Conservation (phyloP, 108 stramenopile genomes). For the Nannochloropsis gaditana region DNA sequence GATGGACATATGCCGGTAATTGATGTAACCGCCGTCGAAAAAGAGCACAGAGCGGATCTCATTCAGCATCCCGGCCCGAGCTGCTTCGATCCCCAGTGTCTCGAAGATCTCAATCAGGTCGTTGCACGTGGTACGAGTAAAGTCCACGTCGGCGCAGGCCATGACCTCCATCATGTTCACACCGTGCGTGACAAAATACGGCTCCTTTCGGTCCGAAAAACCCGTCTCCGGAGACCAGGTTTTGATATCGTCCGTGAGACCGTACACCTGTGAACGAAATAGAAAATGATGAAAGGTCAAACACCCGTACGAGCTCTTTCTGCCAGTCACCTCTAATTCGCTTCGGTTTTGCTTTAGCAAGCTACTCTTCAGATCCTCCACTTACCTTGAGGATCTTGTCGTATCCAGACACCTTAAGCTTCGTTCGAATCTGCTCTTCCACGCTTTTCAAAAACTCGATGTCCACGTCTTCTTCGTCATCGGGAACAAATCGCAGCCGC, state of each 20-base stretch:
- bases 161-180: constrained; percentile 84
- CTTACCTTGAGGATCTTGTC: constrained; percentile 78
- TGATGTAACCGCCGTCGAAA: constrained; percentile 94
- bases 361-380: not conserved
- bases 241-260: constrained; percentile 74
- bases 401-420: constrained; percentile 80
- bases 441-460: constrained; percentile 84
- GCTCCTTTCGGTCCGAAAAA: constrained; percentile 68
- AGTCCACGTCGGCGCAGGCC: constrained; percentile 84
- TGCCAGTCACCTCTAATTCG: too few species aligned
- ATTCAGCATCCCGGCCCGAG: constrained; percentile 68
- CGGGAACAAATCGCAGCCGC: constrained; percentile 82
- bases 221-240: constrained; percentile 71
- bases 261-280: constrained; percentile 57
- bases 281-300: too few species aligned
- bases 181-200: constrained; percentile 92
- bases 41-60: constrained; percentile 78
- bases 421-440: constrained; percentile 78
- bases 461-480: constrained; percentile 59
- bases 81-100: constrained; percentile 92
- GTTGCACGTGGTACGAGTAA: constrained; percentile 80
- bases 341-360: not conserved
- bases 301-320: too few species aligned
- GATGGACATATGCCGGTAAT: constrained; percentile 94
- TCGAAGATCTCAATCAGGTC: constrained; percentile 93